Conservation (phyloP, 148 eudicot genomes). For the Heliosperma pusillum region DNA sequence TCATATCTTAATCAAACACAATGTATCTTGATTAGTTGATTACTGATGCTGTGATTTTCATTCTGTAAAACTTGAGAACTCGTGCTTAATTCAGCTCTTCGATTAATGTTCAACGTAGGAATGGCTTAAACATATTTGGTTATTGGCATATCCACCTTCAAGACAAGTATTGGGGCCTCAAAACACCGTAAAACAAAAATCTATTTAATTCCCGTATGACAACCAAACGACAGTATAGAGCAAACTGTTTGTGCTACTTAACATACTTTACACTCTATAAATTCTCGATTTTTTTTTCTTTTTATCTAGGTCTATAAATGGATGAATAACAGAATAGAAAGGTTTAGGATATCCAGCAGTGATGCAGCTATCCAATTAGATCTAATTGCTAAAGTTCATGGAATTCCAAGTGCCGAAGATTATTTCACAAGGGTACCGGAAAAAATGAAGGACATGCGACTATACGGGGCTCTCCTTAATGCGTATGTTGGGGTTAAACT, state of each 20-base stretch:
- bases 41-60: neutral
- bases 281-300: neutral
- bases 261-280: neutral
- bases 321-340: conserved; percentile 71
- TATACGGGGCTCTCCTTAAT: conserved; percentile 79
- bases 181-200: no score
- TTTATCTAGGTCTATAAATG: conserved; percentile 71
- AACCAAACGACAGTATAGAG: no score
- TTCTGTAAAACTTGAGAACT: no score
- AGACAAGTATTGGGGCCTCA: no score
- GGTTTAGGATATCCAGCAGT: conserved; percentile 55
- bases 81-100: neutral
- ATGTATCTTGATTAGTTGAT: neutral
- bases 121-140: neutral
- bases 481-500: conserved; percentile 62
- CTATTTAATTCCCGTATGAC: no score
- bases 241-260: neutral
- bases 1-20: neutral
- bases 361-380: conserved; percentile 86
- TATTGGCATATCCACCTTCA: no score
- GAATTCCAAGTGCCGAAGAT: conserved; percentile 70
- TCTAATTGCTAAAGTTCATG: conserved; percentile 72
- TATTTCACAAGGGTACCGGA: conserved; percentile 63
- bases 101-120: neutral
- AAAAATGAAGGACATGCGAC: conserved; percentile 53